Conservation (phyloP, 352 stramenopile species). For the Globisporangium solare region DNA sequence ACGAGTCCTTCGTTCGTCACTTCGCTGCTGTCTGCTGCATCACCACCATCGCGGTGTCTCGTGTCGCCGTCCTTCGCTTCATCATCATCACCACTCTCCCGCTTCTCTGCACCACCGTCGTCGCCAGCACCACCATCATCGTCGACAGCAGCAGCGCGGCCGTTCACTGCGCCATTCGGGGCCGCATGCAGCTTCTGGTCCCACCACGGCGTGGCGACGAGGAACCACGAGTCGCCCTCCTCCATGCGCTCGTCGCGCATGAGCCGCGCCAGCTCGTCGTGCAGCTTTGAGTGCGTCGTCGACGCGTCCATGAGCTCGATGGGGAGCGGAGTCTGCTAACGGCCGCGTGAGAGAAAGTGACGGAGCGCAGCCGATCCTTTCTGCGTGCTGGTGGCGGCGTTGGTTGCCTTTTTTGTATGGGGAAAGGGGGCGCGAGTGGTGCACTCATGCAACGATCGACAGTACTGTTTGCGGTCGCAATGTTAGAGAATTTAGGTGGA, state of each 20-base stretch:
- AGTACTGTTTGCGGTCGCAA: too few relatives aligned
- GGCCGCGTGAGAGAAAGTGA: background rate
- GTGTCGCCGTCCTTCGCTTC: conserved; percentile 5
- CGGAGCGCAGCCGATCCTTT: too few relatives aligned
- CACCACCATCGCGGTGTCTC: background rate
- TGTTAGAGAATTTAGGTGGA: too few relatives aligned
- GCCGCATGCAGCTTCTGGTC: conserved; percentile 22
- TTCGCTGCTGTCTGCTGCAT: background rate
- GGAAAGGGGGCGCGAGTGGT: too few relatives aligned
- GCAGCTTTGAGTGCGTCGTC: conserved; percentile 1
- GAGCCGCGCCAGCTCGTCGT: conserved; percentile 17
- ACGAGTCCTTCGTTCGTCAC: conserved; percentile 42
- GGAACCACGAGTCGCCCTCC: conserved; percentile 57
- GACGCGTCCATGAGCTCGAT: too few relatives aligned
- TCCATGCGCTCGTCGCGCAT: conserved; percentile 30
- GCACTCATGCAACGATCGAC: too few relatives aligned
- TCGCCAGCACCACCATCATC: conserved; percentile 7
- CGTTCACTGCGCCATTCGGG: background rate
- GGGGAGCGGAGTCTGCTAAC: too few relatives aligned
- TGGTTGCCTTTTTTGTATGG: too few relatives aligned
- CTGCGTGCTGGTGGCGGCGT: background rate
- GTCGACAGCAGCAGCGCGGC: conserved; percentile 4
- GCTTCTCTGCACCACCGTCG: conserved; percentile 5
- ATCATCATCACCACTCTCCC: conserved; percentile 8
- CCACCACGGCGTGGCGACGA: conserved; percentile 59